Percentiles rank a stretch among this genome's conserved stretches.
Evolutionary conservation across 148 eudicot species (phyloP).

Genomic region (Silene latifolia): DNA sequence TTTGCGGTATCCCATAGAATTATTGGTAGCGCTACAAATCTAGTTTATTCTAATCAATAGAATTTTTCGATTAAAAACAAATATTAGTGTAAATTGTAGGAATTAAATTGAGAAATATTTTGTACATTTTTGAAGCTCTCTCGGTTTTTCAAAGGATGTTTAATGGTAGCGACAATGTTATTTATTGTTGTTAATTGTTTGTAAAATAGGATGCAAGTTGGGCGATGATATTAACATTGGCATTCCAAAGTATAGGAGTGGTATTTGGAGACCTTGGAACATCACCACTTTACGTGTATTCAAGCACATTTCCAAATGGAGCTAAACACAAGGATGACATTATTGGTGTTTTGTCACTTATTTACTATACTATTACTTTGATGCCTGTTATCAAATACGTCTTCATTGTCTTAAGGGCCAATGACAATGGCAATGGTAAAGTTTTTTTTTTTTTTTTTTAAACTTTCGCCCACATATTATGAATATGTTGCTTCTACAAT

Average conservation of each 20-base stretch:
- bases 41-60: no score
- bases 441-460: no score
- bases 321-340: conserved; percentile 34
- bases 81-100: no score
- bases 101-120: no score
- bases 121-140: no score
- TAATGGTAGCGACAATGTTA: no score
- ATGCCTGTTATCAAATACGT: conserved; percentile 37
- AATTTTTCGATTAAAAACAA: no score
- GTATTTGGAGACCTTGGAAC: conserved; percentile 43
- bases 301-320: conserved; percentile 32
- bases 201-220: conserved; percentile 20
- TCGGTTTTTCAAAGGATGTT: no score
- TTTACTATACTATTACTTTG: conserved; percentile 35
- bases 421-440: conserved; percentile 41
- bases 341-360: conserved; percentile 34
- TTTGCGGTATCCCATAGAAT: no score
- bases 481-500: no score
- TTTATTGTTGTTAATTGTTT: not conserved
- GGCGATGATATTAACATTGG: conserved; percentile 29
- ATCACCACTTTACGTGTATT: conserved; percentile 38
- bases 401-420: conserved; percentile 37
- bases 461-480: not conserved
- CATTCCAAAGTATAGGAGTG: conserved; percentile 42
- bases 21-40: no score